Percentiles rank a stretch among this genome's conserved stretches.
These are phyloP conservation scores for Fonsecaea erecta DNA, from an alignment of 2,329 filamentous ascomycete species.

Conservation along the genomic window DNA sequence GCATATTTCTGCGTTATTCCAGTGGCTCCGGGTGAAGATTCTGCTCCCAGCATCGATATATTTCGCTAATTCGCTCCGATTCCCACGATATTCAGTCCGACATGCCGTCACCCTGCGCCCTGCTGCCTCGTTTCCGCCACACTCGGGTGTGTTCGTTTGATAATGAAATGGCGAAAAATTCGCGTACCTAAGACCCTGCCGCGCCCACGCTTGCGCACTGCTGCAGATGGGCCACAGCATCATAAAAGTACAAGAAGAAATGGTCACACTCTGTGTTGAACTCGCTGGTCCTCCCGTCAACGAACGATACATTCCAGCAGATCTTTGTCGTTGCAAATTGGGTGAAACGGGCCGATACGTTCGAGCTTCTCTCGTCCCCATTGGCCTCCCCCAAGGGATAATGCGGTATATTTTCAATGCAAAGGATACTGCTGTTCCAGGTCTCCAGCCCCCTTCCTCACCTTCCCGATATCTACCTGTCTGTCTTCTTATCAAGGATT, in stretches of 20 bases:
- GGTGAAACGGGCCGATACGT: neutral
- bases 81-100: conserved; percentile 1
- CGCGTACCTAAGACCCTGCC: neutral
- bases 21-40: neutral
- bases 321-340: neutral
- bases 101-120: neutral
- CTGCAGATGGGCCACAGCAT: neutral
- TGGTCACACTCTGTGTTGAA: neutral
- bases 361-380: neutral
- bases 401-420: neutral
- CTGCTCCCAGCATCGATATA: neutral
- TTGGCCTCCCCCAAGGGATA: neutral
- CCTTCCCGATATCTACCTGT: conserved; percentile 1
- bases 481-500: conserved; percentile 9
- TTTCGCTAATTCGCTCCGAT: conserved; percentile 7
- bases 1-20: neutral
- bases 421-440: conserved; percentile 1
- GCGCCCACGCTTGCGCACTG: neutral
- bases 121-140: neutral
- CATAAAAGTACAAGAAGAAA: neutral
- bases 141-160: neutral
- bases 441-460: neutral
- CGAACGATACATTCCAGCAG: neutral
- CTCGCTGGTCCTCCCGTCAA: neutral
- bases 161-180: neutral